Evolutionary conservation across 2,329 filamentous ascomycete genomes (phyloP).

Genomic region (Ophiocordyceps camponoti-rufipedis): DNA sequence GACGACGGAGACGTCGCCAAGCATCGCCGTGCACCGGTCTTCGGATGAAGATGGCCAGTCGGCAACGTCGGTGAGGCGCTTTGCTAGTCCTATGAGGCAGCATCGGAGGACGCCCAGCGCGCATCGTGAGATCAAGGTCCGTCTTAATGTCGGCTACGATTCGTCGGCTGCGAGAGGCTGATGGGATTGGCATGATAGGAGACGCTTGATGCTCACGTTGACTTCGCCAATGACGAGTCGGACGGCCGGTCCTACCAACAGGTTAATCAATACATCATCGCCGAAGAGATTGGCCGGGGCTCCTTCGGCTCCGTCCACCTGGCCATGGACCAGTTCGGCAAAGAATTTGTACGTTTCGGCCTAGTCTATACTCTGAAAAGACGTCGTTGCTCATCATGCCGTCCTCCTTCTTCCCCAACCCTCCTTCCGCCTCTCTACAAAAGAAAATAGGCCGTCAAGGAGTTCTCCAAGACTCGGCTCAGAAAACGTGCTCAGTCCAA

Average conservation of each 20-base stretch:
- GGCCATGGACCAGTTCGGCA: slow-evolving; percentile 75
- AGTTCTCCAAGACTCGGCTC: slow-evolving; percentile 86
- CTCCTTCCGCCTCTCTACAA: background rate
- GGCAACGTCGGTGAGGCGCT: slow-evolving; percentile 24
- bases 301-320: slow-evolving; percentile 90
- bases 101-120: slow-evolving; percentile 38
- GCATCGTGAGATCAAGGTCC: slow-evolving; percentile 39
- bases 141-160: background rate
- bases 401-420: background rate
- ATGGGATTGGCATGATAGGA: slow-evolving; percentile 32
- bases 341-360: slow-evolving; percentile 58
- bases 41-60: background rate
- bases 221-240: slow-evolving; percentile 69
- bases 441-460: slow-evolving; percentile 64
- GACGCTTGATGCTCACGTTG: slow-evolving; percentile 76
- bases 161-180: background rate
- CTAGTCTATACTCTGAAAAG: background rate
- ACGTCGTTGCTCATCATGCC: background rate
- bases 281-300: slow-evolving; percentile 88
- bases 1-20: background rate
- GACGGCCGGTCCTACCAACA: slow-evolving; percentile 67
- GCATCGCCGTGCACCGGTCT: background rate
- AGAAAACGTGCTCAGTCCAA: slow-evolving; percentile 83
- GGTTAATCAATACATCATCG: slow-evolving; percentile 90
- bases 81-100: slow-evolving; percentile 36